Evolutionary conservation across 257 asterid species (phyloP), one percentile per base, ranked within the genome.

Genomic region (Gynochthodes officinalis): DNA sequence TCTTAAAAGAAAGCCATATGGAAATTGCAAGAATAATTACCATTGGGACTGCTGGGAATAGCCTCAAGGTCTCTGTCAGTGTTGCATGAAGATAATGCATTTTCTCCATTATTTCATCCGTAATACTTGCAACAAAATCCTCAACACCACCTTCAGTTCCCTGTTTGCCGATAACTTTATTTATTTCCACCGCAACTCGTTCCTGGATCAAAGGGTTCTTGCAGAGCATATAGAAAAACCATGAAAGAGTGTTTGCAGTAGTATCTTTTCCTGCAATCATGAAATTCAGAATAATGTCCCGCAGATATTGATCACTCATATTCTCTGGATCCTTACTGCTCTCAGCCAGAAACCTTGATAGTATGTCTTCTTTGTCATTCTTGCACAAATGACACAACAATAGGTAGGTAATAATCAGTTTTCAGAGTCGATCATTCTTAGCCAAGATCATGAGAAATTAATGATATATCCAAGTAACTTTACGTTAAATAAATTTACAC

Each of bases 61-160:
- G 87, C 88, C 95, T 87, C 81, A 91, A 73, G 67, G 95, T 89
- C 59, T 91, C 93, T 0, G 90, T 78, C 75, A 89, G 62, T 18
- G 96, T 68, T 21, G 96, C 93, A 62, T 91, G 97, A 73, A 89
- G 88, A 69, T 83, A 87, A 58, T 86, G 95, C 96, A 87, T 85
- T 73, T 80, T 79, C 15, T 91, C 88, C 25, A 91, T 89, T 28
- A 81, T 86, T 76, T 83, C 91, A 44, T 91, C 91, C 2, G 88
- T 81, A 19, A 86, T 78, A 14, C 78, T 74, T 44, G 74, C 76
- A 21, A 85, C 76, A 53, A 89, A 87, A 53, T 80, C 84, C 35
- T 55, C 72, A 39, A 84, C 23, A 61, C 44, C 66, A 42, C 44
- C 65, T 48, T 82, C 80, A 46, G 53, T 77, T 1, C 21, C 50